A percentile compares a stretch with the other conserved stretches of the same genome.
Conservation (phyloP, 1,284 basidiomycete species). For the Boletus sp. region DNA sequence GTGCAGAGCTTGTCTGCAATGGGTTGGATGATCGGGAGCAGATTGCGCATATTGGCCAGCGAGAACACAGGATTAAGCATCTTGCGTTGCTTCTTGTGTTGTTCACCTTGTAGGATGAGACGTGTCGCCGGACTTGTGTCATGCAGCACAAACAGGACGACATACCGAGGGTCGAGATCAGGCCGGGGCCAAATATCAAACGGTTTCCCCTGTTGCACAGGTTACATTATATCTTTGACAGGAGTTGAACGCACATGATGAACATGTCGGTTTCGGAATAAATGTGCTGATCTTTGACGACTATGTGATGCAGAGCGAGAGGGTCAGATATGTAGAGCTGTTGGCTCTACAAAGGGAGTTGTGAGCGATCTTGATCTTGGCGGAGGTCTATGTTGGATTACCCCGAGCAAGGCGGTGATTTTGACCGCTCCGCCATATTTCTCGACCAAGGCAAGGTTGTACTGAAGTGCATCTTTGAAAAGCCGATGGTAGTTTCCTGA, state of each 20-base stretch:
- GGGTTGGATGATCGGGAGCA: slow-evolving; percentile 45
- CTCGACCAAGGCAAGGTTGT: slow-evolving; percentile 43
- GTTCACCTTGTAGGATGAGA: slow-evolving; percentile 36
- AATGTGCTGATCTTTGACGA: slow-evolving; percentile 46
- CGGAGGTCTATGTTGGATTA: slow-evolving; percentile 17
- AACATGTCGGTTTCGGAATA: slow-evolving; percentile 51
- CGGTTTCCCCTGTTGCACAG: slow-evolving; percentile 32
- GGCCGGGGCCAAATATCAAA: slow-evolving; percentile 29
- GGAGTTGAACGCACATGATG: slow-evolving; percentile 37
- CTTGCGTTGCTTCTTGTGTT: slow-evolving; percentile 48
- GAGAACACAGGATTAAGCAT: slow-evolving; percentile 50
- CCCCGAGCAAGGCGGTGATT: slow-evolving; percentile 51
- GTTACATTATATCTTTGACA: slow-evolving; percentile 30
- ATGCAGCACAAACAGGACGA: slow-evolving; percentile 25
- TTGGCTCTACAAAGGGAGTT: slow-evolving; percentile 31
- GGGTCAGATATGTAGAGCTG: slow-evolving; percentile 50
- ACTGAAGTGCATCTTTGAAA: slow-evolving; percentile 46
- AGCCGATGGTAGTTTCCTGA: slow-evolving; percentile 47
- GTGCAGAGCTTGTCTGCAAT: slow-evolving; percentile 37
- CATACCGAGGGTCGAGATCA: slow-evolving; percentile 36
- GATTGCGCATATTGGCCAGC: slow-evolving; percentile 40
- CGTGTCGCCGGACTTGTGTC: background rate
- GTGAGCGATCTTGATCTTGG: background rate
- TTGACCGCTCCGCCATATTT: slow-evolving; percentile 47
- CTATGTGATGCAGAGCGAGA: slow-evolving; percentile 42